These are phyloP conservation scores for Fusarium transvaalense DNA, from an alignment of 2,329 filamentous ascomycete species.

Conservation along the genomic window DNA sequence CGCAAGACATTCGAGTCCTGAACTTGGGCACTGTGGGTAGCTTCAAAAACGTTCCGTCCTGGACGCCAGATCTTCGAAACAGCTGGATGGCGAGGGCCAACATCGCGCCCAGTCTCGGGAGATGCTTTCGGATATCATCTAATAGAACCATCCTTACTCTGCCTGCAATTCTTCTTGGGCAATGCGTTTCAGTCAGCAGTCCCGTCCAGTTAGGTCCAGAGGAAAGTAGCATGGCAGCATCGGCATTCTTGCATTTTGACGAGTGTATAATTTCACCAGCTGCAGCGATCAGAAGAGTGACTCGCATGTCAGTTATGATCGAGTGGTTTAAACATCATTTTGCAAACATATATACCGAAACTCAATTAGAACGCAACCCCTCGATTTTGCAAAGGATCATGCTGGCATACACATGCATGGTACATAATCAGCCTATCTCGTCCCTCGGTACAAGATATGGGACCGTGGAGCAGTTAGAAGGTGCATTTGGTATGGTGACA, in stretches of 20 bases:
- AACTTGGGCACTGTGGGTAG: slow-evolving; percentile 1
- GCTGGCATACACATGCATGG: slow-evolving; percentile 25
- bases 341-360: slow-evolving; percentile 8
- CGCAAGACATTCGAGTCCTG: background rate
- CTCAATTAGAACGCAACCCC: background rate
- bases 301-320: background rate
- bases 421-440: background rate
- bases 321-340: slow-evolving; percentile 18
- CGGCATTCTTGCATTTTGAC: background rate
- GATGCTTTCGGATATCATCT: background rate
- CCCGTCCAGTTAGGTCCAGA: accelerated
- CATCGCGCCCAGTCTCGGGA: accelerated
- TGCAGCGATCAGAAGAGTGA: background rate
- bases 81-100: slow-evolving; percentile 20
- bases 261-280: background rate
- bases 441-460: background rate
- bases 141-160: background rate
- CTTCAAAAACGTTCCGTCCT: background rate
- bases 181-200: slow-evolving; percentile 4
- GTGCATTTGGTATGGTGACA: background rate
- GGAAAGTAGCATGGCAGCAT: accelerated
- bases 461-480: background rate
- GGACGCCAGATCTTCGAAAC: slow-evolving; percentile 20
- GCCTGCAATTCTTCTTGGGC: background rate
- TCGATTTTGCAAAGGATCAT: slow-evolving; percentile 12